Evolutionary conservation across 768 basidiomycete species (phyloP).

Genomic region (Mycena pura): DNA sequence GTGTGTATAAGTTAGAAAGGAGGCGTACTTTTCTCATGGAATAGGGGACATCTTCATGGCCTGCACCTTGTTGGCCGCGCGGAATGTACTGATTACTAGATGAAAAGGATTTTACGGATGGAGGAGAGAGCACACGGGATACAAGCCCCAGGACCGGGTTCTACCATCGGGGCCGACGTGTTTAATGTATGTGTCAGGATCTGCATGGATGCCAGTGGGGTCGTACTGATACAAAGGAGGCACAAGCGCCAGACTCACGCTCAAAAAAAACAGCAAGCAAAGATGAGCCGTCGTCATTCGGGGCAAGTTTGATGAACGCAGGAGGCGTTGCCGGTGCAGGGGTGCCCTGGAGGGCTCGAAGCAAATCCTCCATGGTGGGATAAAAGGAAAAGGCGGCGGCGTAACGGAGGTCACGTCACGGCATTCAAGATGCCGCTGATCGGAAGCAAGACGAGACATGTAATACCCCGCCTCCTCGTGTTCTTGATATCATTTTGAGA

Average conservation of each 20-base stretch:
- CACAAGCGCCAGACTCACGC: constrained; percentile 20
- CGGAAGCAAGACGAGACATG: too few relatives aligned
- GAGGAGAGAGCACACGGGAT: constrained; percentile 23
- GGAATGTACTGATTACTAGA: constrained; percentile 17
- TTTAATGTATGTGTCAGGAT: constrained; percentile 20
- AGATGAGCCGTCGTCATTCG: constrained; percentile 26
- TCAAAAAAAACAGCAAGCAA: constrained; percentile 28
- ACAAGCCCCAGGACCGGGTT: constrained; percentile 33
- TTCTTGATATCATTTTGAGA: too few relatives aligned
- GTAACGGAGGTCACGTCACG: constrained; percentile 18
- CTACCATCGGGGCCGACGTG: constrained; percentile 28
- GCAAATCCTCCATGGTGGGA: constrained; percentile 21
- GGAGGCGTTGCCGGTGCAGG: constrained; percentile 5
- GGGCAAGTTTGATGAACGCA: constrained; percentile 25
- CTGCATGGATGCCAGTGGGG: constrained; percentile 9
- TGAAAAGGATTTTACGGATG: not conserved
- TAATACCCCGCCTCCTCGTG: too few relatives aligned
- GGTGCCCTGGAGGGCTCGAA: constrained; percentile 14
- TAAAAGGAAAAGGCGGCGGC: constrained; percentile 9
- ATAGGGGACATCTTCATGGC: constrained; percentile 21
- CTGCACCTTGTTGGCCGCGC: constrained; percentile 13
- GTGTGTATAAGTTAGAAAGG: constrained; percentile 1
- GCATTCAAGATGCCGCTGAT: too few relatives aligned
- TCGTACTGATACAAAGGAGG: not conserved
- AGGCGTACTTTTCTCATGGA: constrained; percentile 19